Evolutionary conservation across 768 basidiomycete genomes (phyloP), one percentile per base, ranked within the genome.

Genomic region (Calocera viscosa): DNA sequence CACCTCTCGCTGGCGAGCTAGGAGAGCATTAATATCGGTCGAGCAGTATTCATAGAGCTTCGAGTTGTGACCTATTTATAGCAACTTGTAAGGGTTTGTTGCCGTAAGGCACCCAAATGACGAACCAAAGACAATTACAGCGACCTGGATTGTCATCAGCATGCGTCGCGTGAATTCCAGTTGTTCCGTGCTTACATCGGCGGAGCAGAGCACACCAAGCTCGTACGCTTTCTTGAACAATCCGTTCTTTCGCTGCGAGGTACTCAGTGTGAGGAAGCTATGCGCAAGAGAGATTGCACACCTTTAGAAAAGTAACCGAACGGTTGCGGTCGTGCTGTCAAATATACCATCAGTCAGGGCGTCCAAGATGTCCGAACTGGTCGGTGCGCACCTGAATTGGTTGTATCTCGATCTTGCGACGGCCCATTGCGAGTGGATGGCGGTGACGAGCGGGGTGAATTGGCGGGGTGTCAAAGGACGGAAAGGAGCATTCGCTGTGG

Each of bases 211-310:
- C 1, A 91, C 90, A n/a, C 89, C 90, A 69, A 92, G 87, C 77
- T 91, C 90, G 73, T 91, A 91, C 0, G 90, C 90, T 73, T 91
- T 91, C 77, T 91, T 91, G 86, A 92, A 91, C 69, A 92, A 85
- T 2, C 90, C 90, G 68, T 90, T 90, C 80, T 91, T 91, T 72
- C 90, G 84, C 90, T 91, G 78, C 49, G 71, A 2, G 14, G 7
- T 10, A 12, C 3, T 85, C 84, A 85, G 88, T 86, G 86, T 84
- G 79, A 80, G 78, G 79, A 77, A 74, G 76, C 75, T 74, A 67
- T 67, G 68, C 71, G 73, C 70, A 75, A 71, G 71, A 73, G 73
- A 75, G 73, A 73, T 66, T 49, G 65, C 81, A 71, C 80, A 82
- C 90, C 86, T 91, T 92, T 79, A 91, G 80, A 82, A 91, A 92